These are phyloP conservation scores for Vitis hybrid DNA, from an alignment of 177 flowering plant species.

Conservation along the genomic window DNA sequence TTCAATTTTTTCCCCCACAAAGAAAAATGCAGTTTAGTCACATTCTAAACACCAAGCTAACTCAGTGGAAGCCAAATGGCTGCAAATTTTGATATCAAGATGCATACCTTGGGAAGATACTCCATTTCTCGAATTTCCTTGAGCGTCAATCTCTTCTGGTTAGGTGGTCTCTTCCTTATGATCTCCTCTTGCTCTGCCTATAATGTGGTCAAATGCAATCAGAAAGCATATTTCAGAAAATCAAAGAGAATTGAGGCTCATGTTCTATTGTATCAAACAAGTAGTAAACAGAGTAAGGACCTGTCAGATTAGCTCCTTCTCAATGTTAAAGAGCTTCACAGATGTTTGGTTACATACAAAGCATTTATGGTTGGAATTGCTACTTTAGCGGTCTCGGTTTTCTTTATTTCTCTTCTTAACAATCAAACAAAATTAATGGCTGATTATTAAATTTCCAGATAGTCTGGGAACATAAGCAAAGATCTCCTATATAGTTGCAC, in stretches of 20 bases:
- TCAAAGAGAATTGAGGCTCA: neutral
- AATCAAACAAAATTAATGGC: too few relatives aligned
- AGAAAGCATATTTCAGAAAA: neutral
- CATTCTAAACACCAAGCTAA: neutral
- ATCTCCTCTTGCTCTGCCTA: constrained; percentile 78
- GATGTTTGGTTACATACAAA: too few relatives aligned
- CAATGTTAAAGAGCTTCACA: too few relatives aligned
- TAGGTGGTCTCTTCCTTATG: constrained; percentile 45
- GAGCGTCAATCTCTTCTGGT: constrained; percentile 57
- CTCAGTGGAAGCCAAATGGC: neutral
- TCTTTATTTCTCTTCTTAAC: too few relatives aligned
- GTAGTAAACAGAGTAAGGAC: neutral
- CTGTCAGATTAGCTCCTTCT: neutral
- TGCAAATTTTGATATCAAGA: neutral
- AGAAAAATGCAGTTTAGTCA: neutral
- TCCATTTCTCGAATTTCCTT: constrained; percentile 68
- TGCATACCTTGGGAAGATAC: constrained; percentile 63
- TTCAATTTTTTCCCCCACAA: constrained; percentile 10
- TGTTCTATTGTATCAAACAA: neutral
- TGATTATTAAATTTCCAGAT: too few relatives aligned
- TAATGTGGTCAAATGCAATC: neutral
- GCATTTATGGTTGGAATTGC: too few relatives aligned
- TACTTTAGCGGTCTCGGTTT: too few relatives aligned
- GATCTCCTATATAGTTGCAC: too few relatives aligned
- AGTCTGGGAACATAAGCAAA: too few relatives aligned